Base-by-base conservation (phyloP, 129 eudicot genomes). In the Tagetes erecta region DNA sequence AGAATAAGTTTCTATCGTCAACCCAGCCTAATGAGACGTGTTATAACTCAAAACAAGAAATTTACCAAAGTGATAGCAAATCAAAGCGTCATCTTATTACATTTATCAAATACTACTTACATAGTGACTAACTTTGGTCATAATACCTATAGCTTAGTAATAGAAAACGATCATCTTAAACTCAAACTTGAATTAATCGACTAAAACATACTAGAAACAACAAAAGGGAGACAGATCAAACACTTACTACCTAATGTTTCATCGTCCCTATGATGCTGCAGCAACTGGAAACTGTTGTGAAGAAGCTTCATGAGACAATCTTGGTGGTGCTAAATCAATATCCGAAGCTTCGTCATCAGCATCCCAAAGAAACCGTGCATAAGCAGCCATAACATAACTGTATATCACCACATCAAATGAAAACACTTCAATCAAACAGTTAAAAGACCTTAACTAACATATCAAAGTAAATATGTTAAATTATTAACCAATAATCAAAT, bases 321-420 rank as follows among this genome's bases (percentile, higher is more conserved):
- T 72, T 7, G 81, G 75, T 58, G 82, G 10, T 34, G 80, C 5
- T 20, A 8, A 11, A 5, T 80, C 56, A 74, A 36, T 12, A 27
- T 64, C 51, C 2, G 72, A 41, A 51, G 14, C 78, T 5, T 83
- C 90, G 14, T 86, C 96, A 2, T 90, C 90, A 7, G 80, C 87
- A 3, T 85, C 96, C 96, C 92, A 90, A 42, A 87, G 83, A 74
- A 90, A 90, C 2, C 83, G 77, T 68, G 96, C 96, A 85, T 85
- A 90, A 2, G 96, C 84, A 76, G 92, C 92, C 71, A 81, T 45
- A 67, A 90, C 90, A 67, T 76, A 90, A 82, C 93, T 85, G 91
- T 80, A 72, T 42, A 72, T 42, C 27, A 62, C 42, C 40, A 56
- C 53, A 20, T 20, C 35, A 60, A 80, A 65, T 2, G 5, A 52